These are phyloP conservation scores for Penicillium oxalicum DNA, from an alignment of 2,329 filamentous ascomycete species.

Conservation along the genomic window DNA sequence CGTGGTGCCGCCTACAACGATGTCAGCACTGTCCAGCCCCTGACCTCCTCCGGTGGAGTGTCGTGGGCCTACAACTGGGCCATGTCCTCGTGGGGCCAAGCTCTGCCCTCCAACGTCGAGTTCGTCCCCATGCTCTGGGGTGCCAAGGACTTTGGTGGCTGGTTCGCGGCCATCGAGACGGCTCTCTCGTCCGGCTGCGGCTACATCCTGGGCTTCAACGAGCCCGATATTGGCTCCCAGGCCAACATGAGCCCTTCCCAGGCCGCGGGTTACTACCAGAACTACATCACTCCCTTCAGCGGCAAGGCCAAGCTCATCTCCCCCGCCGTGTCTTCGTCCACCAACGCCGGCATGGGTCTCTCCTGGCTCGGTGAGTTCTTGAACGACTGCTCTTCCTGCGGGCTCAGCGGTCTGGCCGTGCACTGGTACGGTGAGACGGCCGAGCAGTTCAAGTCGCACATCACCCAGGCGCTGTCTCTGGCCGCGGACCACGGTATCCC, in stretches of 20 bases:
- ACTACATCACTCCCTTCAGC: conserved; percentile 35
- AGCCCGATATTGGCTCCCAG: conserved; percentile 39
- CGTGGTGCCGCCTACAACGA: conserved; percentile 39
- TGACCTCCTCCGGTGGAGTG: conserved; percentile 25
- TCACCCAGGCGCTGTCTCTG: conserved; percentile 31
- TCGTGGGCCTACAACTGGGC: conserved; percentile 46
- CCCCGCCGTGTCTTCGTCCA: conserved; percentile 38
- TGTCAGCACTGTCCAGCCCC: conserved; percentile 25
- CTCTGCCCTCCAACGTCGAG: conserved; percentile 31
- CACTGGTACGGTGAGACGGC: conserved; percentile 41
- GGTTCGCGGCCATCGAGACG: conserved; percentile 30
- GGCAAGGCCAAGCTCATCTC: conserved; percentile 38
- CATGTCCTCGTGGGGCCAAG: conserved; percentile 21
- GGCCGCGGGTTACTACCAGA: conserved; percentile 33
- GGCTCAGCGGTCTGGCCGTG: conserved; percentile 37
- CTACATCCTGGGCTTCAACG: conserved; percentile 43
- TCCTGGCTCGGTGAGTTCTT: conserved; percentile 39
- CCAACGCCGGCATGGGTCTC: conserved; percentile 28
- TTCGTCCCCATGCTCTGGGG: conserved; percentile 46
- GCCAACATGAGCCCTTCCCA: conserved; percentile 34
- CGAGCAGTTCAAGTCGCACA: conserved; percentile 35
- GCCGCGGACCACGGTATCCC: conserved; percentile 29
- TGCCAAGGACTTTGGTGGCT: conserved; percentile 30
- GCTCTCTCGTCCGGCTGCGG: conserved; percentile 31
- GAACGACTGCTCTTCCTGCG: conserved; percentile 33